phyloP scores from a whole-genome alignment of 2,329 filamentous ascomycete species.

The Aspergillus felis region DNA sequence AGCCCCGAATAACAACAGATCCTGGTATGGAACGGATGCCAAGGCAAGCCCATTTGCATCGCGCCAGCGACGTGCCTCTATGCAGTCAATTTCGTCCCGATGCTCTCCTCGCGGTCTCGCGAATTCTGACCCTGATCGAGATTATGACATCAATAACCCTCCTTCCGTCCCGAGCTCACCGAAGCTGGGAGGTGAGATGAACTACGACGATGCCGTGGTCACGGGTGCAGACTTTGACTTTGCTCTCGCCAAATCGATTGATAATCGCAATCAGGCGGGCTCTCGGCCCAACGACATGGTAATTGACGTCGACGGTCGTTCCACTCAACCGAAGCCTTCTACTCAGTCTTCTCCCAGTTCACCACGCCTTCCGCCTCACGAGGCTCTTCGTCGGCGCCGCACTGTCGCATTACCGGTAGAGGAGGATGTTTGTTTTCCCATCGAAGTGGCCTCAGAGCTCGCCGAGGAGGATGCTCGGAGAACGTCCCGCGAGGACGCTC shows the following conservation, averaged over 20 bases:
- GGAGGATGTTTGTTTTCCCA: constrained; percentile 90
- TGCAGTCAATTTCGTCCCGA: constrained; percentile 25
- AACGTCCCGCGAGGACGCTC: constrained; percentile 44
- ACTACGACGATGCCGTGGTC: constrained; percentile 52
- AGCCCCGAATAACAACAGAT: constrained; percentile 30
- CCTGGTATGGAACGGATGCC: constrained; percentile 32
- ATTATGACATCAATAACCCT: constrained; percentile 63
- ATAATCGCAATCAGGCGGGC: constrained; percentile 30
- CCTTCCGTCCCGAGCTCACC: constrained; percentile 60
- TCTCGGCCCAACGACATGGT: constrained; percentile 36
- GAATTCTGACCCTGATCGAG: constrained; percentile 27
- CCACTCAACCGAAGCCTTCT: constrained; percentile 15
- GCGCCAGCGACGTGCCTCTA: constrained; percentile 24
- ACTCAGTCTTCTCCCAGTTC: constrained; percentile 39
- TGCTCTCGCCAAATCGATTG: constrained; percentile 30
- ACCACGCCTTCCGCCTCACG: constrained; percentile 34
- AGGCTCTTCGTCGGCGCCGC: constrained; percentile 46
- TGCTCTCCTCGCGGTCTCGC: constrained; percentile 26
- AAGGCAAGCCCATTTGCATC: constrained; percentile 22
- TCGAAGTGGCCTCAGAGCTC: constrained; percentile 72
- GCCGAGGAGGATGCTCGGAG: constrained; percentile 65
- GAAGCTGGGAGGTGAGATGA: constrained; percentile 49
- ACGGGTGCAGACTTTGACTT: constrained; percentile 43
- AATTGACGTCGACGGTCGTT: constrained; percentile 42
- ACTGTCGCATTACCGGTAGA: constrained; percentile 64